Base-by-base conservation (phyloP, 1,284 basidiomycete species). In the Irpex rosettiformis region DNA sequence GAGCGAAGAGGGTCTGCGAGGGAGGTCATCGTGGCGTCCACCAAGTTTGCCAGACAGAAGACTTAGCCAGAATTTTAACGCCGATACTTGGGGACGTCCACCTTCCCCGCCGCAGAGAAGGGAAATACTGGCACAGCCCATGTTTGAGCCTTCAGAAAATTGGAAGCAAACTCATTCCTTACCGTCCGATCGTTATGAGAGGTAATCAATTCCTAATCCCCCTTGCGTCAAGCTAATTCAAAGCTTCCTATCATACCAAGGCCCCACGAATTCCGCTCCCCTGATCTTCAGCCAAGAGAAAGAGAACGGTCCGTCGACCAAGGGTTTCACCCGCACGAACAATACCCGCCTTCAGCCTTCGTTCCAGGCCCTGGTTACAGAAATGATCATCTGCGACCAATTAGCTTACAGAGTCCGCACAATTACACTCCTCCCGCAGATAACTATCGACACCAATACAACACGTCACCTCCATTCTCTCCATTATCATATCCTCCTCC, bases 81-180 rank as follows among this genome's bases (percentile, higher is more conserved):
- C 25, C 51, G n/a, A 43, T 33, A 45, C 4, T 45, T 24, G 61
- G 57, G 27, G 61, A 65, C 56, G 69, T 27, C 18, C 11, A 7
- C 48, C 48, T 51, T 24, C 48, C 8, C 18, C 48, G 65, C 64
- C 69, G 11, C 65, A 70, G 56, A 77, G 76, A 51, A 21, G 48
- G 57, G 80, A 79, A 61, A 72, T 68, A 57, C 68, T 81, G 59
- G 76, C 82, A 24, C 77, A 80, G 59, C 76, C 85, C 61, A 80
- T 84, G 77, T 84, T 89, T 66, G 88, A 89, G 69, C 85, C 88
- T 22, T 87, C 86, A 33, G 83, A 84, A 25, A 72, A 75, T 52
- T 90, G 89, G 89, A 88, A 85, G 67, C 81, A 87, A 63, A 72
- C 72, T 10, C 83, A 83, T 65, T 69, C 64, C 54, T 73, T 77